phyloP scores from a whole-genome alignment of 2,329 filamentous ascomycete genomes.

The Penicillium rolfsii region DNA sequence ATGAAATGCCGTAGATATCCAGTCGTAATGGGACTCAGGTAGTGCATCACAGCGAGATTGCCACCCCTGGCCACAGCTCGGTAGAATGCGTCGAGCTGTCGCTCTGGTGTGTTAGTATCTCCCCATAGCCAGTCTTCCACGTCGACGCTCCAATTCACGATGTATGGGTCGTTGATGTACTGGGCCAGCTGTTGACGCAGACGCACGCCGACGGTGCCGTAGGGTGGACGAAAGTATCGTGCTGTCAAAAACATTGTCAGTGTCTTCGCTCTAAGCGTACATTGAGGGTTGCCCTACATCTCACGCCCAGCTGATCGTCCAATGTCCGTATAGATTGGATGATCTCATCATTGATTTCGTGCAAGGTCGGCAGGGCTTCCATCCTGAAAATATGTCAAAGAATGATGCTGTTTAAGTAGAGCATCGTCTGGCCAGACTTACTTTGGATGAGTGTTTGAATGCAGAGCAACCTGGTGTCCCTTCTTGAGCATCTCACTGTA shows the following conservation, averaged over 20 bases:
- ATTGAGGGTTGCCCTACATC: conserved; percentile 41
- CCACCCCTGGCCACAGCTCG: conserved; percentile 66
- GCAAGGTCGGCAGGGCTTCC: conserved; percentile 38
- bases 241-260: conserved; percentile 37
- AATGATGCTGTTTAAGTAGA: background rate
- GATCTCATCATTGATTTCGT: conserved; percentile 46
- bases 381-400: conserved; percentile 33
- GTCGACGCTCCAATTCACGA: conserved; percentile 71
- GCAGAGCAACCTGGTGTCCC: conserved; percentile 70
- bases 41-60: conserved; percentile 70
- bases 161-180: conserved; percentile 56
- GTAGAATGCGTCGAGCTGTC: conserved; percentile 68
- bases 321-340: conserved; percentile 37
- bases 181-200: conserved; percentile 65
- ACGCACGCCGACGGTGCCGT: conserved; percentile 68
- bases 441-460: conserved; percentile 71
- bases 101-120: conserved; percentile 62
- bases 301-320: conserved; percentile 35
- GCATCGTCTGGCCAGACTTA: conserved; percentile 21
- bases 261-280: conserved; percentile 39
- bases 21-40: conserved; percentile 67
- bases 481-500: conserved; percentile 65
- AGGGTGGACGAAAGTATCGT: conserved; percentile 70
- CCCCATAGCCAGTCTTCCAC: conserved; percentile 74
- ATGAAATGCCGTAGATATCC: conserved; percentile 68